phyloP scores from a whole-genome alignment of 805 yeast species.

The Saccharomycopsis oosterbeekiorum region DNA sequence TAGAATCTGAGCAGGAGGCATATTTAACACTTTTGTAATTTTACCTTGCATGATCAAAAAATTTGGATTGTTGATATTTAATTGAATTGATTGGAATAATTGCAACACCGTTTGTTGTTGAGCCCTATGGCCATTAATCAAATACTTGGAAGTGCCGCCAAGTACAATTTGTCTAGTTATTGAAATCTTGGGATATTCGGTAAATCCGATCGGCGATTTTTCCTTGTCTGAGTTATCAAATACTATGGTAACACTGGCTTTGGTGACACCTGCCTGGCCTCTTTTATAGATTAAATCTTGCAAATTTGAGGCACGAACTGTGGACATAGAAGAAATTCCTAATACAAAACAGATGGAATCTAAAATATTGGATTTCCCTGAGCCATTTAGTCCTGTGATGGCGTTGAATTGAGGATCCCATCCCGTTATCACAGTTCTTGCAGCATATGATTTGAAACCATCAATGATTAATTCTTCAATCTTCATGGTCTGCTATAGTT shows the following conservation, averaged over 20 bases:
- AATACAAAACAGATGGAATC: slow-evolving; percentile 98
- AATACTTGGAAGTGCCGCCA: slow-evolving; percentile 86
- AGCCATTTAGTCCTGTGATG: slow-evolving; percentile 94
- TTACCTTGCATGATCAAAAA: slow-evolving; percentile 98
- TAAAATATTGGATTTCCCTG: slow-evolving; percentile 91
- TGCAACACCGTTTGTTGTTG: slow-evolving; percentile 88
- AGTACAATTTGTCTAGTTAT: slow-evolving; percentile 85
- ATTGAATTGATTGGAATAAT: slow-evolving; percentile 87
- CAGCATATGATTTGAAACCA: slow-evolving; percentile 96
- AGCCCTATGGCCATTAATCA: slow-evolving; percentile 93
- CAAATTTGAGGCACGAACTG: slow-evolving; percentile 85
- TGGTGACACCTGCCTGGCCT: slow-evolving; percentile 97
- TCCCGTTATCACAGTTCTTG: slow-evolving; percentile 86
- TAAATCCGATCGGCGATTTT: slow-evolving; percentile 83
- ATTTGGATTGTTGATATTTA: slow-evolving; percentile 94
- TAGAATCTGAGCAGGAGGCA: slow-evolving; percentile 86
- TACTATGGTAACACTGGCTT: slow-evolving; percentile 92
- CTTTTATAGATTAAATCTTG: slow-evolving; percentile 94
- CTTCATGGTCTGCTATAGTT: slow-evolving; percentile 40
- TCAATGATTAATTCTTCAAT: slow-evolving; percentile 95
- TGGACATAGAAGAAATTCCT: slow-evolving; percentile 90
- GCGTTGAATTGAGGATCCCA: slow-evolving; percentile 98
- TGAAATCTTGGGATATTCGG: slow-evolving; percentile 63
- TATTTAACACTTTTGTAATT: slow-evolving; percentile 91
- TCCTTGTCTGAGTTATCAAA: slow-evolving; percentile 75